Conservation (phyloP, 2,329 filamentous ascomycete genomes). For the Coniochaeta pulveracea region DNA sequence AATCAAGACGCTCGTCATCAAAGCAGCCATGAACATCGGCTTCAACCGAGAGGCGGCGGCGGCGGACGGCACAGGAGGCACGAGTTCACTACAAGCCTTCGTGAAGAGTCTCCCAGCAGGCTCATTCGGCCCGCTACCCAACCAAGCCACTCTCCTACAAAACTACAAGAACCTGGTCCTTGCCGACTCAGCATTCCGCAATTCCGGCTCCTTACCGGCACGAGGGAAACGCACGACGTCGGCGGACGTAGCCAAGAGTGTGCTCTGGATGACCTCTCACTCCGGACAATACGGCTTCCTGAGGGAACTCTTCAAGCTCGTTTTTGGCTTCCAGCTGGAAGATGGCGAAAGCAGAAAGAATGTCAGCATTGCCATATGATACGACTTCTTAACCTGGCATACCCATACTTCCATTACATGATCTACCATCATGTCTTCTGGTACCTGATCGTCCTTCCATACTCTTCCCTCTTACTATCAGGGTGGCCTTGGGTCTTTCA, state of each 20-base stretch:
- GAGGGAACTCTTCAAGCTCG: constrained; percentile 68
- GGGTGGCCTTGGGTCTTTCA: too few relatives aligned
- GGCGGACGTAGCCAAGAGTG: constrained; percentile 68
- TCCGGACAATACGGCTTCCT: constrained; percentile 67
- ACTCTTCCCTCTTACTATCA: too few relatives aligned
- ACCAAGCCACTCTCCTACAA: constrained; percentile 61
- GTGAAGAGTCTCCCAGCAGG: constrained; percentile 64
- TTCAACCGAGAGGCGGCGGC: constrained; percentile 51
- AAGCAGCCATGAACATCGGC: constrained; percentile 76
- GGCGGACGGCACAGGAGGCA: constrained; percentile 30
- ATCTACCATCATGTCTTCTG: too few relatives aligned
- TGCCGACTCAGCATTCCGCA: constrained; percentile 56
- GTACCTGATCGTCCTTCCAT: too few relatives aligned
- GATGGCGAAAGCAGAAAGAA: constrained; percentile 60
- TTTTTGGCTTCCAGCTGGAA: constrained; percentile 76
- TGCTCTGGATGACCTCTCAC: constrained; percentile 62
- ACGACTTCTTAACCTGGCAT: too few relatives aligned
- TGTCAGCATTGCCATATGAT: constrained; percentile 45
- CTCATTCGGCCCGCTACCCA: constrained; percentile 63
- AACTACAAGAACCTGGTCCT: constrained; percentile 74
- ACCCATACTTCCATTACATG: too few relatives aligned
- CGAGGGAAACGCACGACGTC: constrained; percentile 51
- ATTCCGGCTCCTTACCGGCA: constrained; percentile 39
- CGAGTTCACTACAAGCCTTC: constrained; percentile 57
- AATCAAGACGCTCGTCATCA: constrained; percentile 69